Evolutionary conservation across 306 rosid species (phyloP).

Genomic region (Argentina anserina): DNA sequence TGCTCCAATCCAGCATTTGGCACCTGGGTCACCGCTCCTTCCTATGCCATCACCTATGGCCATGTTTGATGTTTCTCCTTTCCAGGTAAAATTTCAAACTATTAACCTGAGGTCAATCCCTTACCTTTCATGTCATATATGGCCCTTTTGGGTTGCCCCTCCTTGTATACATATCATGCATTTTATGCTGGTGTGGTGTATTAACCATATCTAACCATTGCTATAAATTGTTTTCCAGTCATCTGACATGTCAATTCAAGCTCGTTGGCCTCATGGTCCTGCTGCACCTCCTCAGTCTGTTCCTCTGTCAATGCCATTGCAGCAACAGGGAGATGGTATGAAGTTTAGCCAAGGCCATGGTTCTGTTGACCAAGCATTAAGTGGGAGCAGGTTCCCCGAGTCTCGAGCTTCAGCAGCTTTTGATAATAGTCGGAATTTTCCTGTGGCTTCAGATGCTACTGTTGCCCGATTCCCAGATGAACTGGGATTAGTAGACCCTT

Average conservation of each 20-base stretch:
- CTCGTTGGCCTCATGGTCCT: slow-evolving; percentile 78
- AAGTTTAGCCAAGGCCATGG: slow-evolving; percentile 60
- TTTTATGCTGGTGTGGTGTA: not conserved
- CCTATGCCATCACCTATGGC: slow-evolving; percentile 91
- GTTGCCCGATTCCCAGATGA: slow-evolving; percentile 72
- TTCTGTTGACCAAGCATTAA: slow-evolving; percentile 53
- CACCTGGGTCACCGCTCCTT: slow-evolving; percentile 93
- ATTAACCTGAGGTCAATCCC: not conserved
- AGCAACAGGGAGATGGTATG: slow-evolving; percentile 50
- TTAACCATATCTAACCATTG: slow-evolving; percentile 15
- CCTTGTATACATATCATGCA: not conserved
- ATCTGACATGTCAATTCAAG: slow-evolving; percentile 74
- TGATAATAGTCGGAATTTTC: slow-evolving; percentile 52
- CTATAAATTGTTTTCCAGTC: slow-evolving; percentile 44
- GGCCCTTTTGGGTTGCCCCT: not conserved
- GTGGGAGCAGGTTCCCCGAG: slow-evolving; percentile 47
- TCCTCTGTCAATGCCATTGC: slow-evolving; percentile 68
- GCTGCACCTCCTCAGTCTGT: slow-evolving; percentile 56
- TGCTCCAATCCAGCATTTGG: slow-evolving; percentile 78
- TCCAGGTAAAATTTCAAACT: slow-evolving; percentile 59
- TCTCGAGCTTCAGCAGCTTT: slow-evolving; percentile 52
- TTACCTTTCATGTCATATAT: not conserved
- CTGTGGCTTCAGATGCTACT: slow-evolving; percentile 48
- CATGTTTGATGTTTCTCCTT: slow-evolving; percentile 90
- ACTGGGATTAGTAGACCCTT: slow-evolving; percentile 61